These are phyloP conservation scores for Candida verbasci DNA, from an alignment of 805 yeast genomes.

Conservation along the genomic window DNA sequence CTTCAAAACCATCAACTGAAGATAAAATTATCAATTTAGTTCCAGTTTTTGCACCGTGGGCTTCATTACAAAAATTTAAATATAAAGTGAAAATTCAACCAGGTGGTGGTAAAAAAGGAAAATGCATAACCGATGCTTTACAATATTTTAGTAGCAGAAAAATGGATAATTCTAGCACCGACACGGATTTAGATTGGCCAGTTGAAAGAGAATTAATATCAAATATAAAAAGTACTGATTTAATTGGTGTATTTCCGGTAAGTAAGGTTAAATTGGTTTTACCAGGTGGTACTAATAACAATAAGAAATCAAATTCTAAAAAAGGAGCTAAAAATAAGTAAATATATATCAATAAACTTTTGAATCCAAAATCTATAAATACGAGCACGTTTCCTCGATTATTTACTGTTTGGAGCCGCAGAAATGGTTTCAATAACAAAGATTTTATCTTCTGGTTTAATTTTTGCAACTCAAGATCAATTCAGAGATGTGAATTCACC, in stretches of 20 bases:
- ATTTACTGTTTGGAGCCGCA: neutral
- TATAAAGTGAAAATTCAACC: slow-evolving; percentile 84
- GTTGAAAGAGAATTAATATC: slow-evolving; percentile 56
- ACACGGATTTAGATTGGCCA: slow-evolving; percentile 64
- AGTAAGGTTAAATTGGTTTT: slow-evolving; percentile 63
- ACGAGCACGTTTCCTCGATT: neutral
- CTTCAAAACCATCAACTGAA: slow-evolving; percentile 39
- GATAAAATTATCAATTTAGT: slow-evolving; percentile 62
- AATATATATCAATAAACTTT: neutral
- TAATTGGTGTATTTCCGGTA: slow-evolving; percentile 64
- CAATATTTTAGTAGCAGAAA: slow-evolving; percentile 50
- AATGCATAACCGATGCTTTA: slow-evolving; percentile 68
- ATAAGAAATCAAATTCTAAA: slow-evolving; percentile 7
- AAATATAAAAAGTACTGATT: slow-evolving; percentile 57
- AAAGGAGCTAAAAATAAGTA: slow-evolving; percentile 14
- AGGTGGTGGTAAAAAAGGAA: slow-evolving; percentile 80
- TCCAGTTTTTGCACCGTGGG: slow-evolving; percentile 94
- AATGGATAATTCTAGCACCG: slow-evolving; percentile 40
- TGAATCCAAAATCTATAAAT: neutral
- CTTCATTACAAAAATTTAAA: slow-evolving; percentile 64
- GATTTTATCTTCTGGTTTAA: slow-evolving; percentile 8
- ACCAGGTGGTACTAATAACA: slow-evolving; percentile 37
- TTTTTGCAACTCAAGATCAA: slow-evolving; percentile 9
- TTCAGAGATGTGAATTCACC: slow-evolving; percentile 34
- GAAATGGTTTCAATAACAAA: slow-evolving; percentile 10